Conservation (phyloP, 2,329 filamentous ascomycete species). For the Fusarium pseudoanthophilum region DNA sequence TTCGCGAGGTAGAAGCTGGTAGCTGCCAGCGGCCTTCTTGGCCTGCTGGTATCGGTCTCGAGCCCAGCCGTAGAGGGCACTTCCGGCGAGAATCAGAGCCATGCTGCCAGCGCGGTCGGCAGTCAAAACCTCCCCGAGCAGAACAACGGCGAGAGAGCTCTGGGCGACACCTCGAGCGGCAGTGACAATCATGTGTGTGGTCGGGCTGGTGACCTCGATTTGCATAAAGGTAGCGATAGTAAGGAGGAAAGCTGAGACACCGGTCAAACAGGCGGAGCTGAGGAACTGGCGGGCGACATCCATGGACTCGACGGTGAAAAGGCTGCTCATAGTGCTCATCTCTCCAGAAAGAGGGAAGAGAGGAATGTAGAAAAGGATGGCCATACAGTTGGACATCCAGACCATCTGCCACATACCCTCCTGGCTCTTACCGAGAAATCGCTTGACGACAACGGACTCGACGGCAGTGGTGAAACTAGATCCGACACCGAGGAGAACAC, state of each 20-base stretch:
- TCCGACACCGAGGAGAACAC: slow-evolving; percentile 41
- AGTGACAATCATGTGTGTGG: slow-evolving; percentile 45
- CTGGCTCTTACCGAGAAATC: slow-evolving; percentile 42
- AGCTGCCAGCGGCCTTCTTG: slow-evolving; percentile 41
- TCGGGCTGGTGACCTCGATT: slow-evolving; percentile 44
- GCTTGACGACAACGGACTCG: slow-evolving; percentile 44
- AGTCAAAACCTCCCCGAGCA: slow-evolving; percentile 41
- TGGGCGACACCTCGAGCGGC: slow-evolving; percentile 43
- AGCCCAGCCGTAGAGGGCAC: slow-evolving; percentile 43
- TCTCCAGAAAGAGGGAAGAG: slow-evolving; percentile 43
- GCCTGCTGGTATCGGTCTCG: slow-evolving; percentile 40
- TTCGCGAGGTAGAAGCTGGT: slow-evolving; percentile 38
- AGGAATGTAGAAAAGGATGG: slow-evolving; percentile 41
- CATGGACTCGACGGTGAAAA: slow-evolving; percentile 30
- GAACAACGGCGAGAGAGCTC: slow-evolving; percentile 42
- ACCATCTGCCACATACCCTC: slow-evolving; percentile 47
- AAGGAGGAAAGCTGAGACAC: slow-evolving; percentile 42
- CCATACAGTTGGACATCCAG: slow-evolving; percentile 45
- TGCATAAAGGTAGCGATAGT: slow-evolving; percentile 45
- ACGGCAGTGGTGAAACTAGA: slow-evolving; percentile 44
- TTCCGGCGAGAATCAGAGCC: slow-evolving; percentile 41
- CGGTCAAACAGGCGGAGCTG: slow-evolving; percentile 37
- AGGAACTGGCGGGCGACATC: slow-evolving; percentile 38
- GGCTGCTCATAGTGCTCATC: slow-evolving; percentile 32
- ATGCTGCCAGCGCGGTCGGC: slow-evolving; percentile 43